phyloP scores from a whole-genome alignment of 208 protist species.

The Tritrichomonas musculus region DNA sequence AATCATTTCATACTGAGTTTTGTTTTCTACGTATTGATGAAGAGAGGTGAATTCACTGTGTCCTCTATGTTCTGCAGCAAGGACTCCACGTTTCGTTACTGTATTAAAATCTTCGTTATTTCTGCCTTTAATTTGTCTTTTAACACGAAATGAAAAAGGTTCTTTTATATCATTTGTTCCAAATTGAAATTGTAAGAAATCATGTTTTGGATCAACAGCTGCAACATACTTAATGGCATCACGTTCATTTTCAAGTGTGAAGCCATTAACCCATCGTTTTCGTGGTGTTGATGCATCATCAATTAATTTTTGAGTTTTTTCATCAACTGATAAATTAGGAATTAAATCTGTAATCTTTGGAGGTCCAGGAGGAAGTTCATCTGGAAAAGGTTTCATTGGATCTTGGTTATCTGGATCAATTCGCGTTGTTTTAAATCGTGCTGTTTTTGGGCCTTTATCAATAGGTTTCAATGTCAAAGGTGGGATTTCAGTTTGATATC shows the following conservation, averaged over 20 bases:
- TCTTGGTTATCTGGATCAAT: too few species aligned
- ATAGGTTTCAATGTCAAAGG: too few species aligned
- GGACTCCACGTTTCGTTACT: neutral
- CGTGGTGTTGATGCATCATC: neutral
- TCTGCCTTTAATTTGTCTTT: neutral
- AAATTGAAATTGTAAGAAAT: conserved; percentile 20
- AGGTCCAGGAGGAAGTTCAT: too few species aligned
- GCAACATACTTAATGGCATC: neutral
- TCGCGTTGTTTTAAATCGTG: too few species aligned
- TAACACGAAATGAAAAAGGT: neutral
- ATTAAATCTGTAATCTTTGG: too few species aligned
- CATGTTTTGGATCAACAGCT: conserved; percentile 4
- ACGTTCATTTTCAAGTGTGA: neutral
- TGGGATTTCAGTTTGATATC: too few species aligned
- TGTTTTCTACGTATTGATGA: neutral
- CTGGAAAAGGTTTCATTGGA: too few species aligned
- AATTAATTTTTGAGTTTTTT: too few species aligned
- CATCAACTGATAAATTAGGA: too few species aligned
- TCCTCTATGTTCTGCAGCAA: neutral
- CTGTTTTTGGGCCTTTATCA: too few species aligned
- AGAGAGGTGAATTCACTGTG: neutral
- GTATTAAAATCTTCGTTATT: neutral
- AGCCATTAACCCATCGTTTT: neutral
- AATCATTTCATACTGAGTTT: neutral
- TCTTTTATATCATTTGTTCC: neutral